Conservation (phyloP, 2,329 filamentous ascomycete species). For the Aplosporella prunicola region DNA sequence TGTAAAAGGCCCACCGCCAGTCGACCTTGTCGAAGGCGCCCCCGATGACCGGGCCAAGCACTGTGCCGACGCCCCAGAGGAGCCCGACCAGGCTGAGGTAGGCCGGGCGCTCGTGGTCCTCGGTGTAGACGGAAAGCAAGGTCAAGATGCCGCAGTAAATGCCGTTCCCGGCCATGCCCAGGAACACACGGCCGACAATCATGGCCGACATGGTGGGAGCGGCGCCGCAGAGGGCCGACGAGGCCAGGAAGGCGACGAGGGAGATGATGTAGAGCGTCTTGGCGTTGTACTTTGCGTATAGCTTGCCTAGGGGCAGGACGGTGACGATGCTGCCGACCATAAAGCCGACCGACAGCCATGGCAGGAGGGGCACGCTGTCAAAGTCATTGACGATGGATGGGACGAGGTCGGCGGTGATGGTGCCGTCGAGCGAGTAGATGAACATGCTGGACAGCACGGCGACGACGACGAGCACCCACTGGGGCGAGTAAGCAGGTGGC, state of each 20-base stretch:
- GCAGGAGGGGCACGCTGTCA: constrained; percentile 22
- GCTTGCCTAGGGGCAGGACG: constrained; percentile 43
- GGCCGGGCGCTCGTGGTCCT: constrained; percentile 36
- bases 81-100: constrained; percentile 25
- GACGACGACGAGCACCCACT: constrained; percentile 10
- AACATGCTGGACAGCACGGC: constrained; percentile 15
- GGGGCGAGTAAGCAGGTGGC: neutral
- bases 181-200: constrained; percentile 46
- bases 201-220: constrained; percentile 38
- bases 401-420: constrained; percentile 33
- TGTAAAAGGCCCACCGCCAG: constrained; percentile 42
- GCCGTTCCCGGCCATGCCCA: constrained; percentile 43
- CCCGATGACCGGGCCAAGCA: constrained; percentile 22
- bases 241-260: constrained; percentile 41
- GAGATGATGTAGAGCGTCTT: constrained; percentile 28
- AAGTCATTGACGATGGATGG: constrained; percentile 30
- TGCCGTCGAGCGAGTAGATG: constrained; percentile 30
- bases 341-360: constrained; percentile 29
- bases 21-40: constrained; percentile 24
- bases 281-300: constrained; percentile 44
- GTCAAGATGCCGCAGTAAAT: constrained; percentile 24
- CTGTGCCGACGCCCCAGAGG: constrained; percentile 20
- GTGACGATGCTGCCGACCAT: constrained; percentile 27
- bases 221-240: constrained; percentile 44
- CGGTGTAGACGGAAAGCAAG: constrained; percentile 41